Evolutionary conservation across 306 rosid genomes (phyloP), one percentile per base, ranked within the genome.

Genomic region (Cyclanthera cordifolia): DNA sequence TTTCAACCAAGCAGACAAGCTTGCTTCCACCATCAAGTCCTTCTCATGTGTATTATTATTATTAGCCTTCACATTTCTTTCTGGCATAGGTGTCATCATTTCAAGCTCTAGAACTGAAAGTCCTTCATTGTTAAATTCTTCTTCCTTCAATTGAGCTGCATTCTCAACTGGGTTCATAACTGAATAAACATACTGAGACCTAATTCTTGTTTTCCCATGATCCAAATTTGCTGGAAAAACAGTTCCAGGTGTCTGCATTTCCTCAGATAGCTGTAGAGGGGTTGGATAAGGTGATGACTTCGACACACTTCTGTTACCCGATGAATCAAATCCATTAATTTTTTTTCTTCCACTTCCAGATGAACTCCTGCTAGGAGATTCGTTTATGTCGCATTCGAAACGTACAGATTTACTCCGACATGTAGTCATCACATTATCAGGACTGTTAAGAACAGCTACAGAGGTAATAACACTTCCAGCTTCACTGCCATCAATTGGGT

Each of bases 171-270:
- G 75, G 72, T 83, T 81, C 67, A 15, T 30, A 78, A 67, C 75
- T 30, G 90, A 75, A 78, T 82, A 83, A 59, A 86, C 90, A 47
- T 75, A 90, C 67, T 90, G 91, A 30, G 91, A 83, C 79, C 96
- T 84, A 73, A 90, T 85, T 57, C 80, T 74, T 78, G 69, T 63
- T 74, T 73, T 93, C 25, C 82, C 83, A 75, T 71, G 69, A 73
- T 84, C 87, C 53, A 75, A 24, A 75, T 88, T 75, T 73, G 88
- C 70, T 8, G 97, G 96, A 55, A 79, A 90, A 70, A 82, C 88
- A 16, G 97, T 93, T 79, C 99, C 99, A 23, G 97, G 97, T 28
- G 97, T 93, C 83, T 90, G 96, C 91, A 94, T 85, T 75, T 86
- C 95, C 0, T 85, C 95, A 72, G 85, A 86, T 48, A 90, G 83